Evolutionary conservation across 2,329 filamentous ascomycete species (phyloP), one percentile per base, ranked within the genome.

Genomic region (Domatiomyces catenatus): DNA sequence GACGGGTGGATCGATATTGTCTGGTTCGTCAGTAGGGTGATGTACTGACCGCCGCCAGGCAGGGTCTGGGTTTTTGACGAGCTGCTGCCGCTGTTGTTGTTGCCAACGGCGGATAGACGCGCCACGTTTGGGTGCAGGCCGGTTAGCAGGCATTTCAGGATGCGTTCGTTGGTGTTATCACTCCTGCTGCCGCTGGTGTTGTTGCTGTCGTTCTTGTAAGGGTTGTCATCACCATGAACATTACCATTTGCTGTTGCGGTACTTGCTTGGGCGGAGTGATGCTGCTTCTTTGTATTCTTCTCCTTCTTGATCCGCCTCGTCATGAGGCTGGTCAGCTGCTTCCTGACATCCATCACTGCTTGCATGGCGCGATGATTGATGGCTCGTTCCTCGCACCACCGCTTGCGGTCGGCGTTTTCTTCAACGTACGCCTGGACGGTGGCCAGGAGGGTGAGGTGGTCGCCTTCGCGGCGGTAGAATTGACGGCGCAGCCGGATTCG

Each of bases 281-380:
- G 19, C 39, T 24, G 45, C 42, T 42, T 19, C 36, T 48, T 42
- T 17, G 6, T 24, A 20, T 44, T 47, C 7, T 28, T 43, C 44
- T 49, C 12, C 48, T 24, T 8, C 43, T 45, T 47, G 47, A 19
- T 12, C 44, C 49, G 22, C 39, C 50, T 52, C 4, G 24, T 39
- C 56, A 58, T 57, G 26, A 59, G 44, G 5, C 49, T 46, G 1
- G 48, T 51, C 36, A 60, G 48, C 43, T 60, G 58, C 56, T 56
- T 62, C 60, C 56, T 45, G 1, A 61, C 58, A 48, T 61, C 73
- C 76, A 82, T 79, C 2, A 80, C 77, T 15, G 73, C 75, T 56
- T 78, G 75, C 79, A 83, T 82, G 2, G 79, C 77, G 42, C 79
- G 71, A 57, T 82, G 79, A 1, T 72, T 77, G 8, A 82, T 73